Base-by-base conservation (phyloP, 1,284 basidiomycete genomes). In the Apiotrichum mycotoxinovorans region DNA sequence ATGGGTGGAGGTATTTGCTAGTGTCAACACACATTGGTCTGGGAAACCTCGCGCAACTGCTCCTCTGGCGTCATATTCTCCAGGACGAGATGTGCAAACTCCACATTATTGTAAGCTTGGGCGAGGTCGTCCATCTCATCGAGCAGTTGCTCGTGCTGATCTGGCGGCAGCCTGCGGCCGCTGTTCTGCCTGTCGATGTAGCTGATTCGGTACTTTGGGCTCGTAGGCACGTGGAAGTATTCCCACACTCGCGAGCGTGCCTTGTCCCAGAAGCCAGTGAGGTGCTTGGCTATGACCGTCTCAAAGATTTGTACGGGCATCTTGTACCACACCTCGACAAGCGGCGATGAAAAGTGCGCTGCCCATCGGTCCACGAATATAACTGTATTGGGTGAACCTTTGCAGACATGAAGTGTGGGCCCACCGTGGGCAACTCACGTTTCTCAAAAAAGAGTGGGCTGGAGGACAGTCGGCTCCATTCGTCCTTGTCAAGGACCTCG, bases 71-170 rank as follows among this genome's bases (percentile, higher is more conserved):
- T 65, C 65, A 74, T 54, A 43, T 66, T 68, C 55, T 76, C 70
- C 4, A 76, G 70, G 49, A 73, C 62, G 46, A 82, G 79, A 50
- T 88, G 73, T 72, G 86, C 84, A 80, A 83, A 85, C 11, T 78
- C 80, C 63, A 84, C 82, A 64, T 79, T 74, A 42, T 73, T 73
- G 25, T 82, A 82, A 51, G 87, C 74, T 50, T 79, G 82, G 66
- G 47, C 42, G 55, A 49, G 58, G 23, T 63, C 38, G 57, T 80
- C 67, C 51, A 91, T 66, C 14, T 82, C 82, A 25, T 67, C 56
- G 4, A 89, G 84, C 41, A 90, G 73, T 5, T 69, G 75, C 1
- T 77, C 72, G 64, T 89, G 87, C 61, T 86, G 82, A 51, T 82
- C 82, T 9, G 79, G 70, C 5, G 84, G 78, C 60, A 91, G 74